Evolutionary conservation across 2,329 filamentous ascomycete species (phyloP).

Genomic region (Atkinsonella hypoxylon): DNA sequence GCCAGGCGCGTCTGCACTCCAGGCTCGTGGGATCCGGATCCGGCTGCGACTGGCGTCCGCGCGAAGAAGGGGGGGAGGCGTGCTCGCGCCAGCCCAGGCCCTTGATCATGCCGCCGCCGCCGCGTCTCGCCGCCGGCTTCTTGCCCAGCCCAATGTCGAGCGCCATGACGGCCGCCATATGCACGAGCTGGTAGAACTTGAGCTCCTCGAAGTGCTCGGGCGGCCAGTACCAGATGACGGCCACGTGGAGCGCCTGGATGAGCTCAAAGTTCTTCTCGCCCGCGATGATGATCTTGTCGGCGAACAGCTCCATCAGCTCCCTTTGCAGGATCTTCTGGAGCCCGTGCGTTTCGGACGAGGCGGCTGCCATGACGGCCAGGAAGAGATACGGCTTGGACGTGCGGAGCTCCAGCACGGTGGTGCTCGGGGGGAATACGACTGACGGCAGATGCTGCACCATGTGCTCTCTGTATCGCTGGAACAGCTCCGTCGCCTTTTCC

Average conservation of each 20-base stretch:
- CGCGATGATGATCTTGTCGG: slow-evolving; percentile 60
- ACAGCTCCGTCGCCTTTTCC: slow-evolving; percentile 42
- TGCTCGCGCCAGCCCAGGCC: slow-evolving; percentile 27
- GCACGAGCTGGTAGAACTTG: slow-evolving; percentile 80
- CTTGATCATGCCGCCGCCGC: slow-evolving; percentile 6
- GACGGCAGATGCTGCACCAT: slow-evolving; percentile 52
- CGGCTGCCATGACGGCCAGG: slow-evolving; percentile 56
- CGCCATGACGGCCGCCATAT: slow-evolving; percentile 70
- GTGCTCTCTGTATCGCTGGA: slow-evolving; percentile 44
- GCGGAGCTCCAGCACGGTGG: slow-evolving; percentile 43
- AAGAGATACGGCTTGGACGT: slow-evolving; percentile 53
- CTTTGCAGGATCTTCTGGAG: slow-evolving; percentile 51
- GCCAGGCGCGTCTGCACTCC: slow-evolving; percentile 45
- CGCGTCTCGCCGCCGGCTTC: slow-evolving; percentile 12
- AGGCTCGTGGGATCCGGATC: slow-evolving; percentile 41
- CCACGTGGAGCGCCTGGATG: slow-evolving; percentile 64
- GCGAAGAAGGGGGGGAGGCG: slow-evolving; percentile 16
- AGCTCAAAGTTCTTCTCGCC: slow-evolving; percentile 77
- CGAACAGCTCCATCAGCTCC: slow-evolving; percentile 61
- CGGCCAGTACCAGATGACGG: slow-evolving; percentile 75
- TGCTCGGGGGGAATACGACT: slow-evolving; percentile 45
- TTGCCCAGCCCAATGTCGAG: slow-evolving; percentile 69
- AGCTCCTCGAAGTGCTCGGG: slow-evolving; percentile 75
- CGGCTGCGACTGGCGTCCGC: slow-evolving; percentile 25
- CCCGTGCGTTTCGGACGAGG: slow-evolving; percentile 42